Conservation (phyloP, 2,329 filamentous ascomycete genomes). For the Trichoderma polysporum region DNA sequence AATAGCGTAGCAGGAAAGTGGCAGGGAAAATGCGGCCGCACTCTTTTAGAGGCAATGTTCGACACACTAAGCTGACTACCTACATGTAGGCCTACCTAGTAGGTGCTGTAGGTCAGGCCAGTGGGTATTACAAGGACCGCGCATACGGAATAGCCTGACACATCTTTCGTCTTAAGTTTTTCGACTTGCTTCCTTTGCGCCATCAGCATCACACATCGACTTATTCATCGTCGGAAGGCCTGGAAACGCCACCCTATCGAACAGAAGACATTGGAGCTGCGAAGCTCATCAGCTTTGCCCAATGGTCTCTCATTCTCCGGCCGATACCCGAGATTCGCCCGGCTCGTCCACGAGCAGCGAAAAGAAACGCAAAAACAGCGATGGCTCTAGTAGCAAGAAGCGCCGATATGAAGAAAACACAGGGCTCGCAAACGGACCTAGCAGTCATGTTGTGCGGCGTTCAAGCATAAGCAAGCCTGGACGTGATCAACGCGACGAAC, state of each 20-base stretch:
- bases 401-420: not conserved
- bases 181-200: not conserved
- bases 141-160: not conserved
- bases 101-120: not conserved
- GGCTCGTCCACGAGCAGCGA: slow-evolving; percentile 7
- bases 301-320: slow-evolving; percentile 7
- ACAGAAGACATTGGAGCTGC: not conserved
- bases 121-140: not conserved
- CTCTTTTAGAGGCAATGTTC: not conserved
- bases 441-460: slow-evolving; percentile 12
- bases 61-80: not conserved
- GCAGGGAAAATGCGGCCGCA: not conserved
- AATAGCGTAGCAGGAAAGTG: not conserved
- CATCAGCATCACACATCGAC: not conserved
- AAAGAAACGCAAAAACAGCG: slow-evolving; percentile 17
- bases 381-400: slow-evolving; percentile 10
- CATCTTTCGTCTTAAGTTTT: not conserved
- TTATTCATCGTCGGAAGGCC: not conserved
- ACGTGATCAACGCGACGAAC: slow-evolving; percentile 18
- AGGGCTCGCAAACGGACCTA: slow-evolving; percentile 9
- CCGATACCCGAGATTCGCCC: slow-evolving; percentile 15
- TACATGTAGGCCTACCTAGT: too few species aligned
- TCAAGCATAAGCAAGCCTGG: slow-evolving; percentile 21
- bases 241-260: not conserved
- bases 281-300: not conserved